Evolutionary conservation across 1,139 yeast genomes (phyloP), one percentile per base, ranked within the genome.

Genomic region (Martiniozyma asiatica): DNA sequence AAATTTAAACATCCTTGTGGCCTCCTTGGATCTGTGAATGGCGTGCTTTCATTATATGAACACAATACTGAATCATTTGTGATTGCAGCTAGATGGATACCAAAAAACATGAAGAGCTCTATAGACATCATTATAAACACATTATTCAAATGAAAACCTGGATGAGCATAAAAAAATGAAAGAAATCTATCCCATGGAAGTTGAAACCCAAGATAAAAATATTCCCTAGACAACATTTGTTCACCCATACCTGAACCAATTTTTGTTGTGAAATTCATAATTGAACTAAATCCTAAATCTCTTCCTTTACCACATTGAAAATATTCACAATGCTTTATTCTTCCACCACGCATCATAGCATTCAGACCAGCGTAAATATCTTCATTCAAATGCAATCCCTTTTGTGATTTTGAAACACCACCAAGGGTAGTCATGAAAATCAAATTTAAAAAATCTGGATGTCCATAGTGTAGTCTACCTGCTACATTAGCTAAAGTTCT

Each of bases 241-340:
- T 68, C 74, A 4, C 73, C 72, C 73, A 68, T 68, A 5, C 74
- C 74, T 8, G 73, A 68, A 1, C 74, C 74, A 38, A 68, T 67
- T 36, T 68, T 68, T 8, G 72, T 65, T 6, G 71, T 66, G 44
- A 68, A 68, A 38, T 66, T 68, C 38, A 65, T 51, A 32, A 68
- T 68, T 1, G 73, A 65, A 1, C 68, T 65, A 47, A 68, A 68
- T 0, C 74, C 73, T 26, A 68, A 50, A 48, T 68, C 74, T 35
- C 73, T 51, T 4, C 74, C 74, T 41, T 68, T 68, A 6, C 74
- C 74, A 49, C 74, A 68, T 47, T 68, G 73, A 50, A 64, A 59
- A 37, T 65, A 68, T 38, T 68, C 73, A 48, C 73, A 66, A 43
- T 68, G 73, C 37, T 68, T 68, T 37, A 68, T 67, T 32, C 70